A percentile compares a stretch with the other conserved stretches of the same genome.
Conservation (phyloP, 2,329 filamentous ascomycete species). For the Aureobasidium sp. region DNA sequence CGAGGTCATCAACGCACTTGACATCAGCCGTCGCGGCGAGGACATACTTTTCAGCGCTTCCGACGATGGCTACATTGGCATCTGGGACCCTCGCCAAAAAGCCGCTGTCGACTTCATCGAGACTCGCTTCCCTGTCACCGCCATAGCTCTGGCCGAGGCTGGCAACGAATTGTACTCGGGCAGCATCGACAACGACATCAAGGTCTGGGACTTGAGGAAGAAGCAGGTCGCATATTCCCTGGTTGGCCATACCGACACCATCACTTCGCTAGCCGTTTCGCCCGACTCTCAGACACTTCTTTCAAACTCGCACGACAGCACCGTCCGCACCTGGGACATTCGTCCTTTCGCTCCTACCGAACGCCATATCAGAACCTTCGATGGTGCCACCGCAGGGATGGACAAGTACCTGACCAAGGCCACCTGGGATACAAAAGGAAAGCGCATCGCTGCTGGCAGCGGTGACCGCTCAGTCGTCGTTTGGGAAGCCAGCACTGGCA, state of each 20-base stretch:
- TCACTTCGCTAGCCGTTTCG: slow-evolving; percentile 85
- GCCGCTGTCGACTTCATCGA: slow-evolving; percentile 79
- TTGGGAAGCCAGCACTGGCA: slow-evolving; percentile 83
- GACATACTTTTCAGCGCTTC: slow-evolving; percentile 85
- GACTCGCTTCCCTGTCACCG: slow-evolving; percentile 86
- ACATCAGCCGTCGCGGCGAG: slow-evolving; percentile 81
- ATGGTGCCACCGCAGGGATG: slow-evolving; percentile 77
- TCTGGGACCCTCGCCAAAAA: slow-evolving; percentile 93
- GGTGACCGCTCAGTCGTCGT: slow-evolving; percentile 86
- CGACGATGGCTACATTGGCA: slow-evolving; percentile 86
- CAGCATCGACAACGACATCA: slow-evolving; percentile 94
- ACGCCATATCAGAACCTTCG: slow-evolving; percentile 76
- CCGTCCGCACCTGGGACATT: slow-evolving; percentile 92
- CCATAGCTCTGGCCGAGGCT: slow-evolving; percentile 82
- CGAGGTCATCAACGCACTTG: slow-evolving; percentile 88
- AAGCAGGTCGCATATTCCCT: slow-evolving; percentile 81
- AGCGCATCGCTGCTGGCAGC: slow-evolving; percentile 79
- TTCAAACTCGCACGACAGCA: slow-evolving; percentile 90
- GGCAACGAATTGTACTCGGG: slow-evolving; percentile 94
- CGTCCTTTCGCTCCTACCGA: slow-evolving; percentile 87
- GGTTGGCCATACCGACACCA: slow-evolving; percentile 81
- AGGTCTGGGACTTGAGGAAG: slow-evolving; percentile 94
- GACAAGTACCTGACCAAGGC: slow-evolving; percentile 89
- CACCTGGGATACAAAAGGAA: slow-evolving; percentile 81
- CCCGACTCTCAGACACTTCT: slow-evolving; percentile 85